Evolutionary conservation across 139 green algal genomes (phyloP).

Genomic region (Coelastrella sp.): DNA sequence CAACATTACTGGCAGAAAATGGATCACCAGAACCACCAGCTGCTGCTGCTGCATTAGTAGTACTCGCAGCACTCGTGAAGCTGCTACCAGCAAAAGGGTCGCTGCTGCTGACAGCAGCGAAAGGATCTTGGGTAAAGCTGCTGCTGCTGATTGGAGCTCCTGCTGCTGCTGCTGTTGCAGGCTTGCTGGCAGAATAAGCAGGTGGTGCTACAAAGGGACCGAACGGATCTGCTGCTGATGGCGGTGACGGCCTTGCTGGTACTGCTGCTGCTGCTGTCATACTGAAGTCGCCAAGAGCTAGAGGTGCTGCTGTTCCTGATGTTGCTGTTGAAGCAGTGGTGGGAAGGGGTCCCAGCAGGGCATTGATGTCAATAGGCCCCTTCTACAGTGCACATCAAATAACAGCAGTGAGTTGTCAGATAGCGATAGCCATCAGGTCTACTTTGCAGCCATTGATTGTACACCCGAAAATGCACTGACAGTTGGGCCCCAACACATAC

Average conservation of each 20-base stretch:
- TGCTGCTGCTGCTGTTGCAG: background rate
- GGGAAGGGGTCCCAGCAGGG: constrained; percentile 10
- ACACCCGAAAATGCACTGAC: no score
- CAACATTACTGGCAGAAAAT: constrained; percentile 10
- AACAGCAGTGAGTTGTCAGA: no score
- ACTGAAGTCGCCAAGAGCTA: constrained; percentile 15
- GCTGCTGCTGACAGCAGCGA: background rate
- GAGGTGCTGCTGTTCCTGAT: background rate
- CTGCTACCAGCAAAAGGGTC: constrained; percentile 28
- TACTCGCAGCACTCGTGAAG: background rate
- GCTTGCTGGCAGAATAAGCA: background rate
- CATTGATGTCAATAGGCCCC: constrained; percentile 31
- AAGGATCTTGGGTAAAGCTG: background rate
- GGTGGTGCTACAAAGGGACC: constrained; percentile 23
- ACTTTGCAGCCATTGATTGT: no score
- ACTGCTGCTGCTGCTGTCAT: background rate
- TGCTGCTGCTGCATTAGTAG: background rate
- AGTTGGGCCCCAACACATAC: no score
- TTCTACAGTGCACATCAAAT: background rate
- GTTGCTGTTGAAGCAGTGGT: background rate
- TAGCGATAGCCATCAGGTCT: no score
- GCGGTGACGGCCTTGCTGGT: background rate
- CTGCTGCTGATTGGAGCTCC: background rate
- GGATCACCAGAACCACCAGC: background rate
- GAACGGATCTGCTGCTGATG: constrained; percentile 23